phyloP scores from a whole-genome alignment of 305 asterid species.

The Fraxinus latifolia region DNA sequence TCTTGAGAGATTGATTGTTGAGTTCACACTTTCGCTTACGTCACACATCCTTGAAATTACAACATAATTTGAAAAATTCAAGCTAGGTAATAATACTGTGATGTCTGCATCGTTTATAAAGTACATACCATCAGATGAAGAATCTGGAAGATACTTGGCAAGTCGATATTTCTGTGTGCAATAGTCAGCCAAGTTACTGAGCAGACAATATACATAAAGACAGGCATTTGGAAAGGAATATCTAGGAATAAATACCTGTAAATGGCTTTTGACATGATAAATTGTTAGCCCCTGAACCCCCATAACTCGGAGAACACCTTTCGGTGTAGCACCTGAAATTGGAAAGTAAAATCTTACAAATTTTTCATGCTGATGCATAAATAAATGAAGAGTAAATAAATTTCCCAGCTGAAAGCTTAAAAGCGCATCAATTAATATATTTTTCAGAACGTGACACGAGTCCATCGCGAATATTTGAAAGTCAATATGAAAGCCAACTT shows the following conservation, averaged over 20 bases:
- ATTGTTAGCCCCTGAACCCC: slow-evolving; percentile 97
- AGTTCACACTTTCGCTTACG: not conserved
- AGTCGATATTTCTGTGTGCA: slow-evolving; percentile 85
- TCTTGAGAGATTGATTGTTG: not conserved
- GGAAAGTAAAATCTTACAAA: slow-evolving; percentile 11
- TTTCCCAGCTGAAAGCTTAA: not conserved
- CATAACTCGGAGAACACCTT: slow-evolving; percentile 98
- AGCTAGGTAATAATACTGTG: not conserved
- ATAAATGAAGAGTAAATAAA: slow-evolving; percentile 7
- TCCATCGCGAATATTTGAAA: not conserved
- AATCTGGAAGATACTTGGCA: slow-evolving; percentile 97
- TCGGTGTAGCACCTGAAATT: slow-evolving; percentile 92
- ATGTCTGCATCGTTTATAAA: not conserved
- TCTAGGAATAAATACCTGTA: slow-evolving; percentile 59
- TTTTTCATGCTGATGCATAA: slow-evolving; percentile 1
- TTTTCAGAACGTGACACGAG: slow-evolving; percentile 7
- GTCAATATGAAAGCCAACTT: not conserved
- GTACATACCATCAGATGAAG: slow-evolving; percentile 79
- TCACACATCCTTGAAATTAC: not conserved
- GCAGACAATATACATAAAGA: slow-evolving; percentile 1
- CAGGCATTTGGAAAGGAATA: slow-evolving; percentile 11
- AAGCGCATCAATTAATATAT: not conserved
- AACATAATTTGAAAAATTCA: slow-evolving; percentile 1
- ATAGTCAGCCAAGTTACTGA: slow-evolving; percentile 22
- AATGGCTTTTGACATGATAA: slow-evolving; percentile 97